phyloP scores from a whole-genome alignment of 176 grass and related monocot genomes.

The Alloteropsis semialata region DNA sequence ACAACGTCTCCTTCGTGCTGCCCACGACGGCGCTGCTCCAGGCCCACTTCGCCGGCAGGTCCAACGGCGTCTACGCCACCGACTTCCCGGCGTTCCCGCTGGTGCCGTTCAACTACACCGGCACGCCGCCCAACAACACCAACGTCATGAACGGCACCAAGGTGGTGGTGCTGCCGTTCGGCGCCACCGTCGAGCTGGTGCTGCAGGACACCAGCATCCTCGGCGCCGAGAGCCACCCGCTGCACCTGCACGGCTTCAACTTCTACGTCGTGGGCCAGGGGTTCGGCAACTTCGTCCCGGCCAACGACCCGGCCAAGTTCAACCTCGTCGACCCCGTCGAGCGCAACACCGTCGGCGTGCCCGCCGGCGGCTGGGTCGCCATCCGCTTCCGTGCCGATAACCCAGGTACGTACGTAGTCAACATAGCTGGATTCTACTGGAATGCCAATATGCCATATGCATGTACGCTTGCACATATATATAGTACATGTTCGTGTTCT shows the following conservation, averaged over 20 bases:
- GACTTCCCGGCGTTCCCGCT: constrained; percentile 49
- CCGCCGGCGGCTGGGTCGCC: constrained; percentile 67
- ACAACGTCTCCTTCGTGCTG: constrained; percentile 74
- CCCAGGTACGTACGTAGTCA: constrained; percentile 34
- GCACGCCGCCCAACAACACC: constrained; percentile 72
- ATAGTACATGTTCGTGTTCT: neutral
- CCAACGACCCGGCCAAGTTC: constrained; percentile 44
- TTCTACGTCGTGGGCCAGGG: constrained; percentile 73
- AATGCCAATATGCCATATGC: too few relatives aligned
- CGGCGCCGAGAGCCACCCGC: constrained; percentile 79
- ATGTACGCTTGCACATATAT: neutral
- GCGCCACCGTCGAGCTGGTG: constrained; percentile 61
- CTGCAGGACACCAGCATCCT: constrained; percentile 79
- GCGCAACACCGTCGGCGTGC: constrained; percentile 79
- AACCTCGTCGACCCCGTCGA: constrained; percentile 76
- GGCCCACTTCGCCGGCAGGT: constrained; percentile 48
- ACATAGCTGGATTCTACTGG: neutral
- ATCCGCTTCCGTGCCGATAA: constrained; percentile 82
- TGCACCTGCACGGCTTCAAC: constrained; percentile 81
- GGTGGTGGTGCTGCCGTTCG: constrained; percentile 54
- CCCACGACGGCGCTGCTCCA: constrained; percentile 61
- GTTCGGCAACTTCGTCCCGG: constrained; percentile 60
- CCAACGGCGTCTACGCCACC: constrained; percentile 44
- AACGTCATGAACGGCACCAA: constrained; percentile 63
- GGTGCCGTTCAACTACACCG: constrained; percentile 72